These are phyloP conservation scores for Candida tropicalis DNA, from an alignment of 1,139 yeast genomes.

Conservation along the genomic window DNA sequence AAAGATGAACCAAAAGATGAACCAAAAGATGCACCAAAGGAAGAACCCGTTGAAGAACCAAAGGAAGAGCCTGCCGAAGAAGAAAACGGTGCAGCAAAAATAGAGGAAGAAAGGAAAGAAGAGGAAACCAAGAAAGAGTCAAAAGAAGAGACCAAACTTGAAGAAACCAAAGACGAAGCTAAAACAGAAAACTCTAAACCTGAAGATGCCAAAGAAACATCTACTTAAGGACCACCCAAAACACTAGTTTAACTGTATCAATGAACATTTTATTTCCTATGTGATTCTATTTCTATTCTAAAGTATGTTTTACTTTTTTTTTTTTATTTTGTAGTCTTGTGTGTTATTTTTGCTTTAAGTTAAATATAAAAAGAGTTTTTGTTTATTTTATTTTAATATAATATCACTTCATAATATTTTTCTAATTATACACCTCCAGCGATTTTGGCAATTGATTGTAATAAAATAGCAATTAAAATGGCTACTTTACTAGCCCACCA, in stretches of 20 bases:
- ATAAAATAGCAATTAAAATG: slow-evolving; percentile 46
- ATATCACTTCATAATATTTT: neutral
- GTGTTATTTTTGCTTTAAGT: slow-evolving; percentile 1
- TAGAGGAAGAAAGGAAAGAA: slow-evolving; percentile 10
- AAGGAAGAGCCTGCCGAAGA: slow-evolving; percentile 4
- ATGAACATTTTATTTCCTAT: no score
- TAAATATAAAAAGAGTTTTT: neutral
- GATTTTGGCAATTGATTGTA: slow-evolving; percentile 31
- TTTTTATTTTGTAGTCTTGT: neutral
- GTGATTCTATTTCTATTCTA: neutral
- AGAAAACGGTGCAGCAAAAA: neutral
- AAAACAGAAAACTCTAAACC: neutral
- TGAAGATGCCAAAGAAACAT: neutral
- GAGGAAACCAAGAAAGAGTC: slow-evolving; percentile 8
- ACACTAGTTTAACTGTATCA: no score
- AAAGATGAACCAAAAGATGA: slow-evolving; percentile 5
- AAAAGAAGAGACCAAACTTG: slow-evolving; percentile 11
- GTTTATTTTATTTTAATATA: neutral
- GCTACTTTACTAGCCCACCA: slow-evolving; percentile 90
- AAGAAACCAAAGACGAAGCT: neutral
- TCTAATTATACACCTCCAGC: slow-evolving; percentile 2
- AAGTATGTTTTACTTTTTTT: neutral
- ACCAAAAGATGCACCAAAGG: slow-evolving; percentile 2
- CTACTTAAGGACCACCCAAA: no score
- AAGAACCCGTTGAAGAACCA: slow-evolving; percentile 1